Evolutionary conservation across 176 grass and related monocot species (phyloP), one percentile per base, ranked within the genome.

Genomic region (Bothriochloa decipiens): DNA sequence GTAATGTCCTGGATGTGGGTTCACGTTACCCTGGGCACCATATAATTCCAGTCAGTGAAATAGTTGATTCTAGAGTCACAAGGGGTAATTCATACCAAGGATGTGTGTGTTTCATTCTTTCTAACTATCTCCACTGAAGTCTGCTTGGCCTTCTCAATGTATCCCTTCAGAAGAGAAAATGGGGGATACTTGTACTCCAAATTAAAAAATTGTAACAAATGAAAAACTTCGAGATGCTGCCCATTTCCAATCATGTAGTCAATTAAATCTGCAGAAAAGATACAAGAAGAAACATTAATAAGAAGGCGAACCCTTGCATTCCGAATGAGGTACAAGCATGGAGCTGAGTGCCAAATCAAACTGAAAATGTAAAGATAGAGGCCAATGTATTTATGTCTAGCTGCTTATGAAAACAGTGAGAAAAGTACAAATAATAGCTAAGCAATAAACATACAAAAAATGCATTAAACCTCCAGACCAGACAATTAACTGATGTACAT

Each of bases 221-320:
- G 70, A 41, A 89, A 23, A 61, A 36, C 68, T 15, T 79, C 53
- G 1, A 92, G 41, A 3, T 86, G 50, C 43, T 67, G 65, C 26
- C 79, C 86, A 77, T 86, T 86, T 85, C 50, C 43, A 70, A 86
- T 46, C 83, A 92, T 29, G 64, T 92, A 83, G 45, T 86, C 73
- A 80, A 92, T 89, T 75, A 92, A 68, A 47, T 92, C 86, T 88
- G 72, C 77, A 87, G 26, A 76, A 70, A 77, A 78, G 20, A 87
- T 49, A 76, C 40, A 71, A 5, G 22, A 72, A 2, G 39, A 43
- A 62, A 82, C 3, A n/a, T 87, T 36, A 87, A 62, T 27, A 72
- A 72, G 12, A 28, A 82, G 27, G 45, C 8, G 10, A 71, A 25
- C 12, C 22, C 39, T 82, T 82, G 37, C 26, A 70, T 40, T 42